Evolutionary conservation across 2,329 filamentous ascomycete genomes (phyloP), one percentile per base, ranked within the genome.

Genomic region (Fonsecaea erecta): DNA sequence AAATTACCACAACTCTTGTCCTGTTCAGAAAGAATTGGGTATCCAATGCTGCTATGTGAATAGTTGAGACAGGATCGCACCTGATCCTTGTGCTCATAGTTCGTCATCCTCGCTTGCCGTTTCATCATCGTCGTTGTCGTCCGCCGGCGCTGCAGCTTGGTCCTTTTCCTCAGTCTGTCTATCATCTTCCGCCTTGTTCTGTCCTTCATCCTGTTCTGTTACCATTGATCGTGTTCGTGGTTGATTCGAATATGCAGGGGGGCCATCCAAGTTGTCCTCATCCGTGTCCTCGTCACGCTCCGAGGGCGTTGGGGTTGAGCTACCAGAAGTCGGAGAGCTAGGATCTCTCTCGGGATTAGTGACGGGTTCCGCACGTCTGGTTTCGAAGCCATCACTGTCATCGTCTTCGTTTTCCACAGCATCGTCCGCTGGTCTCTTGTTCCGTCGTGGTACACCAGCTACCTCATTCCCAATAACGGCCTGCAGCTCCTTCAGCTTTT

Each of bases 401-500:
- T 69, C 66, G 14, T 69, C 66, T 21, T 65, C 59, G 8, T 57
- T 48, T 21, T 62, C 32, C 14, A 18, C 24, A 6, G 48, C 40
- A 18, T 65, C 58, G 54, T 71, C 37, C 68, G 70, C 24, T 54
- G 65, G 2, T 66, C 62, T 54, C 58, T 68, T 66, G 59, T 67
- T 30, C 24, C 70, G 62, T 16, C 57, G 62, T 16, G 67, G 65
- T 2, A 58, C 60, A 26, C 66, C 58, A 59, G 69, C 65, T 48
- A 74, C 71, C 18, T 71, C 73, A 14, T 74, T 75, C 77, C 52
- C 53, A 32, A 65, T 43, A 5, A 43, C 26, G 14, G 65, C 55
- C 52, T 70, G 46, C 35, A 80, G 75, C 70, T 74, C 75, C 76
- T 28, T 69, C 70, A 28, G 71, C 63, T 73, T 72, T 26, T 66